These are phyloP conservation scores for Multifurca ochricompacta DNA, from an alignment of 768 basidiomycete species.

Conservation along the genomic window DNA sequence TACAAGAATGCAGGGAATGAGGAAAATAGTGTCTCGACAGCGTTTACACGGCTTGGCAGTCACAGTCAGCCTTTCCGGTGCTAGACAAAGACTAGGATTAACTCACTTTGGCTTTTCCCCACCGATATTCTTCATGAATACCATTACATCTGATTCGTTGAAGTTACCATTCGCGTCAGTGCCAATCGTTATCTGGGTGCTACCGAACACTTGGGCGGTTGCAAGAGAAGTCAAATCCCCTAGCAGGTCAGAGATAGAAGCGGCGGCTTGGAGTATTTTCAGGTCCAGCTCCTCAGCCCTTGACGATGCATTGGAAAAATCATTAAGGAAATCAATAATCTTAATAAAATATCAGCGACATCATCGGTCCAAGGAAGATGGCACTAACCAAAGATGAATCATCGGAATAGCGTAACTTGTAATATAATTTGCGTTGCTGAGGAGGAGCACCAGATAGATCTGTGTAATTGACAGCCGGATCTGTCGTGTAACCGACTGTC, in stretches of 20 bases:
- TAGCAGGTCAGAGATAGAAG: constrained; percentile 42
- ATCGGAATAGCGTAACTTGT: constrained; percentile 30
- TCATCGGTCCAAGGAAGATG: not conserved
- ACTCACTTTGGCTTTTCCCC: constrained; percentile 31
- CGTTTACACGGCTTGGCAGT: constrained; percentile 28
- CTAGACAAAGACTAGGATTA: not conserved
- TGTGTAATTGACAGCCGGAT: constrained; percentile 24
- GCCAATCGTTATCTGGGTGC: constrained; percentile 48
- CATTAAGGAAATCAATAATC: constrained; percentile 37
- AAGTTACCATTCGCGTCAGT: constrained; percentile 38
- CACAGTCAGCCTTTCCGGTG: not conserved
- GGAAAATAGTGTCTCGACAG: constrained; percentile 48
- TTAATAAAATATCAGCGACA: constrained; percentile 20
- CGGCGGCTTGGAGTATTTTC: constrained; percentile 39
- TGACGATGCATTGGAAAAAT: constrained; percentile 37
- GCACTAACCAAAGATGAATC: constrained; percentile 23
- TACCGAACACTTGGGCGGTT: constrained; percentile 44
- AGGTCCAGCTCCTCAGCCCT: constrained; percentile 42
- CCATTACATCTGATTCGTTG: constrained; percentile 43
- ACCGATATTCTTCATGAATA: constrained; percentile 38
- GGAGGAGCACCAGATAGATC: constrained; percentile 32
- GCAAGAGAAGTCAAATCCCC: constrained; percentile 44
- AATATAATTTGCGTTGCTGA: constrained; percentile 38
- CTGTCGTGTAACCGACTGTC: constrained; percentile 25
- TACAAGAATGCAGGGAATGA: constrained; percentile 48